Conservation (phyloP, 2,329 filamentous ascomycete genomes). For the Trichoderma hamatum region DNA sequence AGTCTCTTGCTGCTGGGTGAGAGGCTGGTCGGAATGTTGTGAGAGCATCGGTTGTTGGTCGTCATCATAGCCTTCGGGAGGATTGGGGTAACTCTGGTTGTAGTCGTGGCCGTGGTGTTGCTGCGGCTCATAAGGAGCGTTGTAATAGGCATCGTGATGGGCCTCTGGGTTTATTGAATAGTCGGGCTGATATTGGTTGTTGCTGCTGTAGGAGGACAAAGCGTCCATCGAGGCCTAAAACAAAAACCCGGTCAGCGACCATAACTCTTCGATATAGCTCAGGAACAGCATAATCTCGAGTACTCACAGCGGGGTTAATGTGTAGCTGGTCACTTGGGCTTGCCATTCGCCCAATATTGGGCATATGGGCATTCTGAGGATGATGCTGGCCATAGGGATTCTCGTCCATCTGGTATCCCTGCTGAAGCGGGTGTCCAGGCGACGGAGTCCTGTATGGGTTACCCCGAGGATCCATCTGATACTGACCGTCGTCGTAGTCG, state of each 20-base stretch:
- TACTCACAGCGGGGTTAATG: slow-evolving; percentile 80
- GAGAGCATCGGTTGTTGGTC: slow-evolving; percentile 77
- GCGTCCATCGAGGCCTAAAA: slow-evolving; percentile 57
- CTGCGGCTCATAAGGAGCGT: slow-evolving; percentile 76
- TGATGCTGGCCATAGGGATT: slow-evolving; percentile 62
- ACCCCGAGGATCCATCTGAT: slow-evolving; percentile 56
- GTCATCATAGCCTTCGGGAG: slow-evolving; percentile 62
- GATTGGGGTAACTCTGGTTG: slow-evolving; percentile 36
- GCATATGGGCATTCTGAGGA: slow-evolving; percentile 41
- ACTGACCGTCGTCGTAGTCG: slow-evolving; percentile 57
- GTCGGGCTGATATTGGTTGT: slow-evolving; percentile 57
- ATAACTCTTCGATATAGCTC: neutral
- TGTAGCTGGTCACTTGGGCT: slow-evolving; percentile 76
- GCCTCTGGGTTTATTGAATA: slow-evolving; percentile 80
- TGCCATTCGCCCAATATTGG: slow-evolving; percentile 45
- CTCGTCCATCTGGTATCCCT: slow-evolving; percentile 82
- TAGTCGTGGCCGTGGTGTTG: slow-evolving; percentile 42
- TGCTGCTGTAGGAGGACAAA: slow-evolving; percentile 40
- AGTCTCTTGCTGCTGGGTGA: slow-evolving; percentile 48
- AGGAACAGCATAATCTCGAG: neutral
- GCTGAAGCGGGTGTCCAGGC: slow-evolving; percentile 71
- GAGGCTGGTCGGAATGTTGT: slow-evolving; percentile 51
- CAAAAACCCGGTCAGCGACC: neutral
- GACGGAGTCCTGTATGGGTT: slow-evolving; percentile 69
- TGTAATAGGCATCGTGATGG: slow-evolving; percentile 87